Base-by-base conservation (phyloP, 495 filamentous ascomycete species). In the Jackrogersella minutella region DNA sequence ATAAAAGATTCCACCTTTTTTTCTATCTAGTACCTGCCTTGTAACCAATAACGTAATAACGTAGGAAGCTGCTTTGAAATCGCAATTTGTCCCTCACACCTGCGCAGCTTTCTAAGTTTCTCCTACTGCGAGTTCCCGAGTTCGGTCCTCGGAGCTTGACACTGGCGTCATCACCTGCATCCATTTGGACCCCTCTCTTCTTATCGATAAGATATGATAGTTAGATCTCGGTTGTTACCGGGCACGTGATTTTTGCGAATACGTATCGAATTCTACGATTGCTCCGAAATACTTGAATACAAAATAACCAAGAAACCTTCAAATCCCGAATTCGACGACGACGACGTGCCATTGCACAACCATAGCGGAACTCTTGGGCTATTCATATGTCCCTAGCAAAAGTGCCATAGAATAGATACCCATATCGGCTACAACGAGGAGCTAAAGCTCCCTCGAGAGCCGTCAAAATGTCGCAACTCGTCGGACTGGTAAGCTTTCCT, bases 391-490 rank as follows among this genome's bases (percentile, higher is more conserved):
- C 26, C 28, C 24, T 33, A 47, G 4, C 14, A 7, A 28, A 39
- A 5, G 9, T 5, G 33, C 31, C 28, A 1, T 19, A 33, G 14
- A 16, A 30, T 5, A 33, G 33, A 33, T 13, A 19, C 37, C 19
- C 22, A 28, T 33, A 50, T 30, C 50, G 36, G 44, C 49, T 51
- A 61, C 54, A 54, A 65, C 58, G 59, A 68, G 50, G 66, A 57
- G 63, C 59, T 54, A 61, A 55, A 70, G 66, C 69, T 63, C 67
- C 73, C 68, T 68, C 57, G 40, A 64, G 57, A 66, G 58, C 57
- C 72, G 54, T 63, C 71, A 79, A 36, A 49, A 91, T 91, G 87
- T 91, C 88, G 58, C 87, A 88, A 79, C 88, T 82, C 31, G 77
- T 89, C 72, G 88, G 88, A 68, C 79, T 84, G 74, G 89, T 91